Percentiles rank a stretch among this genome's conserved stretches.
Evolutionary conservation across 768 basidiomycete genomes (phyloP).

Genomic region (Cystofilobasidium macerans): DNA sequence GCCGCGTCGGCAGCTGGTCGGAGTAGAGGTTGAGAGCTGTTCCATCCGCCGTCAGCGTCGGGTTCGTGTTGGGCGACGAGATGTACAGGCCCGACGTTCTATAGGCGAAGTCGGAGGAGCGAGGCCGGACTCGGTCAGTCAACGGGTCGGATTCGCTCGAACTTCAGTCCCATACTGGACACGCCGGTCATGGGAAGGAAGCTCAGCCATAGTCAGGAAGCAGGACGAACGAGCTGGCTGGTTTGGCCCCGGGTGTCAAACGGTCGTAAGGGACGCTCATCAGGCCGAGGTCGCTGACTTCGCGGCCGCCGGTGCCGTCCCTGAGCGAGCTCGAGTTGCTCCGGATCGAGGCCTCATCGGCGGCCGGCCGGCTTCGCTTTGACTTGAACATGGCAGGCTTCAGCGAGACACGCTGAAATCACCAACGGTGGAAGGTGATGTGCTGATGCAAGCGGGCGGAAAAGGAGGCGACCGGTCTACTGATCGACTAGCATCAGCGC

Average conservation of each 20-base stretch:
- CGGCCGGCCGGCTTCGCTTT: slow-evolving; percentile 10
- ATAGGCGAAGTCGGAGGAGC: not conserved
- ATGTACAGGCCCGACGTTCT: slow-evolving; percentile 39
- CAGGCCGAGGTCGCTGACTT: slow-evolving; percentile 19
- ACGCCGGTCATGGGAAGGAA: not conserved
- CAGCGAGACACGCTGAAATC: too few species aligned
- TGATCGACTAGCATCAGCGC: too few species aligned
- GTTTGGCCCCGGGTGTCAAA: slow-evolving; percentile 11
- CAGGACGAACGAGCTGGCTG: not conserved
- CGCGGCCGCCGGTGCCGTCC: not conserved
- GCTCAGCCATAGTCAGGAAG: not conserved
- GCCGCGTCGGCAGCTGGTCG: slow-evolving; percentile 12
- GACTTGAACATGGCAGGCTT: slow-evolving; percentile 23
- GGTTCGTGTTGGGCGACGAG: slow-evolving; percentile 75
- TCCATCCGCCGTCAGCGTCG: slow-evolving; percentile 59
- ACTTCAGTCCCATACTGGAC: too few species aligned
- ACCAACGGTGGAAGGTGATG: too few species aligned
- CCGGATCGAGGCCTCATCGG: not conserved
- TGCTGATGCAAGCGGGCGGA: too few species aligned
- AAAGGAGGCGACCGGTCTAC: too few species aligned
- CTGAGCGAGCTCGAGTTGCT: not conserved
- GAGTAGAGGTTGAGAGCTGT: slow-evolving; percentile 20
- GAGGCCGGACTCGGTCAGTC: too few species aligned
- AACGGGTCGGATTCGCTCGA: too few species aligned
- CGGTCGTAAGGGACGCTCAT: slow-evolving; percentile 26